Base-by-base conservation (phyloP, 2,329 filamentous ascomycete genomes). In the Fusarium oligoseptatum region DNA sequence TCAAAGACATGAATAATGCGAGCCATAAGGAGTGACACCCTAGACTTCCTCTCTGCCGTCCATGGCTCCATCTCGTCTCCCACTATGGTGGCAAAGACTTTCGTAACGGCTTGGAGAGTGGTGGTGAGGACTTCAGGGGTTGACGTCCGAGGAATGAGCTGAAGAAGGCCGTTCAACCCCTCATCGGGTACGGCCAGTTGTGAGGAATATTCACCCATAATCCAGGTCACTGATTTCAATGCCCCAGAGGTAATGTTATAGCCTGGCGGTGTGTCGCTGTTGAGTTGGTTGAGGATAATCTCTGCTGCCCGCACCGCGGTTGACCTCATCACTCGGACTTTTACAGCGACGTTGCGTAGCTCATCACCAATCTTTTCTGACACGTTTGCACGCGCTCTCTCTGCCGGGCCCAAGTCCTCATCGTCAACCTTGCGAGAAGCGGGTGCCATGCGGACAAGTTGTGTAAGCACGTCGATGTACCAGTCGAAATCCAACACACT, bases 401-500 rank as follows among this genome's bases (percentile, higher is more conserved):
- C 72, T 11, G 80, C 72, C 3, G 79, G 75, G 11, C 83, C 80
- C 9, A 80, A 68, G 45, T 86, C 85, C 6, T 79, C 80, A 8
- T 86, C 85, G 9, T 86, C 85, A 9, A 79, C 77, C 9, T 80
- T 79, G 43, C 85, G 84, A 56, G 88, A 84, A n/a, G 85, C 77
- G 0, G 86, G 93, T 22, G 92, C 87, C 84, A 94, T 88, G 80
- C 92, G 91, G 45, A 98, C 91, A 15, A 99, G 88, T 80, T 98
- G 95, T 6, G 94, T 93, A 34, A 99, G 85, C 32, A 98, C 91
- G 75, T 97, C 94, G 75, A 98, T 93, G 82, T 98, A 98, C 97
- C 97, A 99, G 76, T 98, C 96, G 81, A 99, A 99, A 81, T 99
- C 96, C 62, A 89, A 86, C 57, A 99, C 87, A 79, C 95, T 94